These are phyloP conservation scores for Paraphaeosphaeria sporulosa DNA, from an alignment of 2,329 filamentous ascomycete species.

Conservation along the genomic window DNA sequence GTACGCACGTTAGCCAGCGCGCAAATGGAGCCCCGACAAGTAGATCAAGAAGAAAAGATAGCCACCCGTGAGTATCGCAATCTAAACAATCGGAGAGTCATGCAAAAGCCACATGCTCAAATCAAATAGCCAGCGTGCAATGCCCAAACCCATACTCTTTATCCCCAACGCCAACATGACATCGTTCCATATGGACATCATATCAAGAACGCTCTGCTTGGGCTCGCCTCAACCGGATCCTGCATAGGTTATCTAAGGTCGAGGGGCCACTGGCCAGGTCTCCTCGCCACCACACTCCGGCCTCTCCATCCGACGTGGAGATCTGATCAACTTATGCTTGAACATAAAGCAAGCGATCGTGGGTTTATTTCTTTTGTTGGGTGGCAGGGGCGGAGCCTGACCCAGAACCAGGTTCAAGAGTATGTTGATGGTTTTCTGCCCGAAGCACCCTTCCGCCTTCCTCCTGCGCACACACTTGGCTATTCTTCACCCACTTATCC, in stretches of 20 bases:
- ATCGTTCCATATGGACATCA: conserved; percentile 7
- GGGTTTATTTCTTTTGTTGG: conserved; percentile 45
- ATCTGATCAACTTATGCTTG: neutral
- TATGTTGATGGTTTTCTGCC: conserved; percentile 81
- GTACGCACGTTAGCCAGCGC: conserved; percentile 1
- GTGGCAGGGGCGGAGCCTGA: conserved; percentile 38
- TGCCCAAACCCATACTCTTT: conserved; percentile 6
- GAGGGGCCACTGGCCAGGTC: neutral
- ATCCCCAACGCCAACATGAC: conserved; percentile 7
- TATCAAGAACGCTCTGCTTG: neutral
- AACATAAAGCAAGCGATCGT: conserved; percentile 1
- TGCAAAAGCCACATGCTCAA: conserved; percentile 10
- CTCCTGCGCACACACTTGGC: conserved; percentile 82
- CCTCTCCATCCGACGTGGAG: neutral
- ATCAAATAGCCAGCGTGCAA: conserved; percentile 5
- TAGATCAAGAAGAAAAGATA: conserved; percentile 4
- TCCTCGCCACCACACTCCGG: neutral
- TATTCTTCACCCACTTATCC: conserved; percentile 89
- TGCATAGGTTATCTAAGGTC: neutral
- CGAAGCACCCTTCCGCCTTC: conserved; percentile 75
- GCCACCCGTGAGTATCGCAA: conserved; percentile 1
- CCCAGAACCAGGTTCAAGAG: conserved; percentile 72
- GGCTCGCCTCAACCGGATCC: neutral
- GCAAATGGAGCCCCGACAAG: neutral
- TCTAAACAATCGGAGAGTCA: neutral